phyloP scores from a whole-genome alignment of 192 early-diverging fungal species.

The Coemansia sp. region DNA sequence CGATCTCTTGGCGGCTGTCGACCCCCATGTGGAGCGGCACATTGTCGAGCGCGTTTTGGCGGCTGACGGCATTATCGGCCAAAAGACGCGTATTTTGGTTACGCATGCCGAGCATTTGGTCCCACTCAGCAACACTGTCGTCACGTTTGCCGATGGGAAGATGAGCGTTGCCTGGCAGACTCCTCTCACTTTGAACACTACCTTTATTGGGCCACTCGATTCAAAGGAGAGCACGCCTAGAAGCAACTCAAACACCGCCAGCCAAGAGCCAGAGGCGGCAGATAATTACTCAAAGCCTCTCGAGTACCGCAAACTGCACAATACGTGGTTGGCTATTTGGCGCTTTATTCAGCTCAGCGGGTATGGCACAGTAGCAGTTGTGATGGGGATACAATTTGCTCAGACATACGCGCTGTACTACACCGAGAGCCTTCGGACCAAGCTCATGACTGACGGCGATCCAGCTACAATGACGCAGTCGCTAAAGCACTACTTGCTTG shows the following conservation, averaged over 20 bases:
- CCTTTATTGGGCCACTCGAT: too few species aligned
- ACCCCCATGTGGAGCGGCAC: constrained; percentile 59
- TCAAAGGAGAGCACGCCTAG: not conserved
- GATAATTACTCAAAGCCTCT: not conserved
- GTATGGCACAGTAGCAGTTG: constrained; percentile 6
- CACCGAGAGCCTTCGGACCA: constrained; percentile 15
- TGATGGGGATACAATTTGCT: constrained; percentile 1
- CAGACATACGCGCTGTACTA: constrained; percentile 12
- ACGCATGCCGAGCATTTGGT: constrained; percentile 55
- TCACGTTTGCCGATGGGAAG: constrained; percentile 15
- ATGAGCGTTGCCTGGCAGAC: constrained; percentile 10
- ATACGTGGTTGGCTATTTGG: not conserved
- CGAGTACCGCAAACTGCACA: not conserved
- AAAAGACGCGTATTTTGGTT: constrained; percentile 55
- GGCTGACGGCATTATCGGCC: constrained; percentile 22
- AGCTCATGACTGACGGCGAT: constrained; percentile 27
- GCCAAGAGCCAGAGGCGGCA: not conserved
- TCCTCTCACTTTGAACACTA: not conserved
- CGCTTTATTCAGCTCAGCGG: constrained; percentile 14
- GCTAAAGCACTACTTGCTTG: constrained; percentile 16
- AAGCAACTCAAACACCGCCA: not conserved
- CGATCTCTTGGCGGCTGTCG: constrained; percentile 68
- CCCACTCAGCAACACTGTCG: constrained; percentile 17
- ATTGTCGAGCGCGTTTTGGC: constrained; percentile 55
- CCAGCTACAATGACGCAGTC: constrained; percentile 23